A percentile compares a stretch with the other conserved stretches of the same genome.
Evolutionary conservation across 1,284 basidiomycete genomes (phyloP).

Genomic region (Athelia sp.): DNA sequence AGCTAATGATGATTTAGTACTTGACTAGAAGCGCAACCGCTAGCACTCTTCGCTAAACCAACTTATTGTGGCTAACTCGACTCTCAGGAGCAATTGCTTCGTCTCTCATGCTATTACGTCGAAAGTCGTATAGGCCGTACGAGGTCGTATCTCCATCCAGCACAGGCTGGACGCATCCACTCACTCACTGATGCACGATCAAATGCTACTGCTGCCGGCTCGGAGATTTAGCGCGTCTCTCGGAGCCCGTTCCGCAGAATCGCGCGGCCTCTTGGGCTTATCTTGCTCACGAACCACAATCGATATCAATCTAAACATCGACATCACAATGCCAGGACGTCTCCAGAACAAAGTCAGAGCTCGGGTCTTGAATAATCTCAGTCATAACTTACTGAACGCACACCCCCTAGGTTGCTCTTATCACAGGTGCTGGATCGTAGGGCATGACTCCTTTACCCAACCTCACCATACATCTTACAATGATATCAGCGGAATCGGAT

Average conservation of each 20-base stretch:
- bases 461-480: not conserved
- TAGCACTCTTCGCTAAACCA: no score
- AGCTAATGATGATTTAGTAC: no score
- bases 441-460: constrained; percentile 23
- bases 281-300: not conserved
- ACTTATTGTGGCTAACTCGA: no score
- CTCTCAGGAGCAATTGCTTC: no score
- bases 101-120: no score
- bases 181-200: constrained; percentile 1
- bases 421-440: constrained; percentile 85
- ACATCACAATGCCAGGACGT: constrained; percentile 54
- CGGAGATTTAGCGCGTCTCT: no score
- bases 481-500: constrained; percentile 78
- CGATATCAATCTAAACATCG: not conserved
- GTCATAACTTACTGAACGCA: constrained; percentile 9
- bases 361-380: not conserved
- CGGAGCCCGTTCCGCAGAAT: no score
- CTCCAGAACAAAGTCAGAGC: constrained; percentile 67
- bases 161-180: no score
- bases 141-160: no score
- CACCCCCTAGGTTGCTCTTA: constrained; percentile 57
- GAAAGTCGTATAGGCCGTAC: no score
- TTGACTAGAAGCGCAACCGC: no score
- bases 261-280: constrained; percentile 2
- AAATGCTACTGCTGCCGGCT: no score